Evolutionary conservation across 129 eudicot genomes (phyloP).

Genomic region (Flaveria brownii): DNA sequence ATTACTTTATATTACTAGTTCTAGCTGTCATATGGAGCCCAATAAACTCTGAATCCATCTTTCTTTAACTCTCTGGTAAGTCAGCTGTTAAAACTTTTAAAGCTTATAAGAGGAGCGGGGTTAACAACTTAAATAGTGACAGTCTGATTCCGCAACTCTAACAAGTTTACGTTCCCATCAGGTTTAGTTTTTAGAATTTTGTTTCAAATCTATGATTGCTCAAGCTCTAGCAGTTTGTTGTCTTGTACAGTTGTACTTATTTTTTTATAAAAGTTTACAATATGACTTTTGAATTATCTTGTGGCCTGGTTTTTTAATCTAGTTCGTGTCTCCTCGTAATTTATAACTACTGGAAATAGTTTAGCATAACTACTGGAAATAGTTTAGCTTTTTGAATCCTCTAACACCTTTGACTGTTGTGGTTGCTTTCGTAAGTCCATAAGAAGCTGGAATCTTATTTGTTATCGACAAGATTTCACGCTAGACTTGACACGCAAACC

Average conservation of each 20-base stretch:
- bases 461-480: background rate
- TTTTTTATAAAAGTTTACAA: too few relatives aligned
- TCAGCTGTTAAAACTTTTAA: background rate
- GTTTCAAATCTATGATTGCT: background rate
- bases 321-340: background rate
- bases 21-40: background rate
- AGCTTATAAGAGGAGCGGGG: background rate
- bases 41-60: background rate
- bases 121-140: background rate
- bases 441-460: background rate
- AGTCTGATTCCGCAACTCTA: background rate
- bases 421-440: background rate
- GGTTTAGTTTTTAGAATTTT: background rate
- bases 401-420: background rate
- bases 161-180: background rate
- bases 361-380: too few relatives aligned
- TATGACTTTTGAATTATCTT: too few relatives aligned
- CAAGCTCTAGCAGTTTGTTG: background rate
- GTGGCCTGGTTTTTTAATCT: too few relatives aligned
- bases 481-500: background rate
- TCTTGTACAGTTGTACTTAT: too few relatives aligned
- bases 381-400: background rate
- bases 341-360: background rate
- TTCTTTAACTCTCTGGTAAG: background rate
- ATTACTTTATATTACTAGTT: background rate